phyloP scores from a whole-genome alignment of 1,284 basidiomycete genomes.

The Entoloma clypeatum region DNA sequence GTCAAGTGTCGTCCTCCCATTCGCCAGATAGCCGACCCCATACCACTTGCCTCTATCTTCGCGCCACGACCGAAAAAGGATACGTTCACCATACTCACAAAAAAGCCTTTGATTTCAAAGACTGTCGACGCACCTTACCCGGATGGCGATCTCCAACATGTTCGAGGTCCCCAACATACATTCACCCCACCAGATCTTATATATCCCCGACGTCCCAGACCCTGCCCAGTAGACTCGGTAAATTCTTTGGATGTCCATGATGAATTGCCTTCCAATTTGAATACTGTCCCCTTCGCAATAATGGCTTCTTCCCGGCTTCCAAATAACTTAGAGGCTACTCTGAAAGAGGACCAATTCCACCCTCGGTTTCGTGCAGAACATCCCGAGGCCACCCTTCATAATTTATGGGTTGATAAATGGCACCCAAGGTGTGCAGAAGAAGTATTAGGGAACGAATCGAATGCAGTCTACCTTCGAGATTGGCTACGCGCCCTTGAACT shows the following conservation, averaged over 20 bases:
- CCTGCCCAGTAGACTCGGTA: not conserved
- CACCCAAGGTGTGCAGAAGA: slow-evolving; percentile 69
- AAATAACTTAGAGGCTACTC: slow-evolving; percentile 30
- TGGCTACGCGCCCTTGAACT: slow-evolving; percentile 78
- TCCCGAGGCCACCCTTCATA: slow-evolving; percentile 29
- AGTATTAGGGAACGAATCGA: slow-evolving; percentile 78
- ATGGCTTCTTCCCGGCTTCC: too few species aligned
- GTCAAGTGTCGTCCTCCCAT: slow-evolving; percentile 25
- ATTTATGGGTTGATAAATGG: slow-evolving; percentile 77
- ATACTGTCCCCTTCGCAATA: too few species aligned
- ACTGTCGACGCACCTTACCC: slow-evolving; percentile 44
- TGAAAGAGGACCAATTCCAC: slow-evolving; percentile 36
- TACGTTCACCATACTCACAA: not conserved
- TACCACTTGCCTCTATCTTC: slow-evolving; percentile 32
- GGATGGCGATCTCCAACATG: slow-evolving; percentile 52
- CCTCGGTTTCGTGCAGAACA: slow-evolving; percentile 47
- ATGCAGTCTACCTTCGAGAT: slow-evolving; percentile 72
- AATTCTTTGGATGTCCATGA: not conserved
- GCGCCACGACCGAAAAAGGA: slow-evolving; percentile 13
- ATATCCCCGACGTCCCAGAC: slow-evolving; percentile 21
- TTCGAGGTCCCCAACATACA: slow-evolving; percentile 49
- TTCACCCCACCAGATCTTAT: slow-evolving; percentile 18
- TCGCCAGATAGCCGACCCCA: slow-evolving; percentile 21
- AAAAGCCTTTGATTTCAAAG: slow-evolving; percentile 13
- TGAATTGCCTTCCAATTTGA: too few species aligned